phyloP scores from a whole-genome alignment of 129 eudicot species.

The Logfia minima region DNA sequence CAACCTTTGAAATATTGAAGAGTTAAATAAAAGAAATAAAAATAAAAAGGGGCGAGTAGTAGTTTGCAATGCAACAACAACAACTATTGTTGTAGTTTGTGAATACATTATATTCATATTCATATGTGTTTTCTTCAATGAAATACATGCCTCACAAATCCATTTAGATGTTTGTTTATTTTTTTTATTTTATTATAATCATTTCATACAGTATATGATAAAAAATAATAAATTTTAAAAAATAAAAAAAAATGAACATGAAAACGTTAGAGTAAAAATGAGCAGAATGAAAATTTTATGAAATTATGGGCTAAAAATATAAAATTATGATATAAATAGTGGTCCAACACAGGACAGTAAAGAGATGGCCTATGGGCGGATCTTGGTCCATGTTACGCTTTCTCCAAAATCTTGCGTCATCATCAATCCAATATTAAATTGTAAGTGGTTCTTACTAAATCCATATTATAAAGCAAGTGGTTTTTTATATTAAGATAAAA shows the following conservation, averaged over 20 bases:
- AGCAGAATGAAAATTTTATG: not conserved
- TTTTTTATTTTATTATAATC: no score
- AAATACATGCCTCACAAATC: not conserved
- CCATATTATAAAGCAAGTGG: not conserved
- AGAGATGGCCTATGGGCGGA: not conserved
- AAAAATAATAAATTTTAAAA: no score
- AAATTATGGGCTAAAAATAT: not conserved
- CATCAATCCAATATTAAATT: slow-evolving; percentile 11
- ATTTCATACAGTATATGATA: not conserved
- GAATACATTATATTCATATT: no score
- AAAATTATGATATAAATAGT: not conserved
- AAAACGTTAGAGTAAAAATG: not conserved
- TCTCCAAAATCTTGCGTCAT: slow-evolving; percentile 5
- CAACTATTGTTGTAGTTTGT: no score
- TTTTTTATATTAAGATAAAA: no score
- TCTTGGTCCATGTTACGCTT: slow-evolving; percentile 19
- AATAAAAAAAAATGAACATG: no score
- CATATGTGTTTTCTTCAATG: not conserved
- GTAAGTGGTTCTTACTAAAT: slow-evolving; percentile 14
- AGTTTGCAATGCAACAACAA: no score
- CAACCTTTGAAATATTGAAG: not conserved
- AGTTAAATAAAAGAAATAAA: not conserved
- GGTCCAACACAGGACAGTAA: not conserved
- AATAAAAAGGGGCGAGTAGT: no score
- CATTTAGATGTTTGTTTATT: not conserved